Conservation (phyloP, 202 grass and related monocot genomes). For the Schoenoplectus tabernaemontani region DNA sequence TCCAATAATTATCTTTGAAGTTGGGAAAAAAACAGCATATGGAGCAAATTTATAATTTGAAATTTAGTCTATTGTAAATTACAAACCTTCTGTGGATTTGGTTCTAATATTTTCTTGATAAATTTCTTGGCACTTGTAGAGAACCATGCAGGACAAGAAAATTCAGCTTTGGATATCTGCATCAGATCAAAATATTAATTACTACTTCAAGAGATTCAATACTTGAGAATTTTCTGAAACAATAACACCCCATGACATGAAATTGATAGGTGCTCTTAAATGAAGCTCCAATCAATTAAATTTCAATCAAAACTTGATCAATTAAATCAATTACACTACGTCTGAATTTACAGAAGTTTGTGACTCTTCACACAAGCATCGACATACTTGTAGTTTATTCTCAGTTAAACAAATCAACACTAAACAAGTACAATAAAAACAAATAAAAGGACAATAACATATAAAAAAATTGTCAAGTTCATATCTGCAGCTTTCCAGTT, state of each 20-base stretch:
- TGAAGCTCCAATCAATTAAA: not conserved
- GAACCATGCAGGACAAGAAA: slow-evolving; percentile 88
- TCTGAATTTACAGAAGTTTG: not conserved
- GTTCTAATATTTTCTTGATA: slow-evolving; percentile 90
- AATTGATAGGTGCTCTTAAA: not conserved
- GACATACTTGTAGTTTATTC: not conserved
- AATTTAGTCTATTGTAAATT: slow-evolving; percentile 7
- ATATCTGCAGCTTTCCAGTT: not conserved
- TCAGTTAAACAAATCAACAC: not conserved
- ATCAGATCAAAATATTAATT: too few relatives aligned
- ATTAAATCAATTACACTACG: not conserved
- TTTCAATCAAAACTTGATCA: not conserved
- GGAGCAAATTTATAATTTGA: not conserved
- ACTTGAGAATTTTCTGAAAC: not conserved
- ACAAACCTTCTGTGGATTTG: slow-evolving; percentile 67
- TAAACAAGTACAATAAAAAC: not conserved
- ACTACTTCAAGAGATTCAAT: not conserved
- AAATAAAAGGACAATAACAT: not conserved
- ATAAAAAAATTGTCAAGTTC: not conserved
- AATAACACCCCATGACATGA: not conserved
- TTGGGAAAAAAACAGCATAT: not conserved
- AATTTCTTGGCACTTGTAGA: slow-evolving; percentile 92
- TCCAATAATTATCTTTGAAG: not conserved
- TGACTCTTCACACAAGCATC: not conserved
- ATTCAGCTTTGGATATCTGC: slow-evolving; percentile 84